A percentile compares a stretch with the other conserved stretches of the same genome.
Conservation (phyloP, 306 rosid genomes). For the Datisca glomerata region DNA sequence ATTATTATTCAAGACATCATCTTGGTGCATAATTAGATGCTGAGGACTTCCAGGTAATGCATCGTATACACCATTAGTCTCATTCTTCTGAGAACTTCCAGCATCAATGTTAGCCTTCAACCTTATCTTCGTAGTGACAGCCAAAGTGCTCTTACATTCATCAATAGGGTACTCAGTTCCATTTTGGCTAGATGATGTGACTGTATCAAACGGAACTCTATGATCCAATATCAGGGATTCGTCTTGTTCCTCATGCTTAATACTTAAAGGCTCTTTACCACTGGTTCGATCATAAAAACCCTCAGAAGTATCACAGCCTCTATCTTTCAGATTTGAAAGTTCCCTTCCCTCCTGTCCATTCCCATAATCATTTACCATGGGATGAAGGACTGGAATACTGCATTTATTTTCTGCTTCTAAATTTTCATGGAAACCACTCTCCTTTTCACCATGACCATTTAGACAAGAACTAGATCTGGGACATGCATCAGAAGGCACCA, state of each 20-base stretch:
- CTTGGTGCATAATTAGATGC: slow-evolving; percentile 21
- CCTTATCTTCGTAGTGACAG: slow-evolving; percentile 48
- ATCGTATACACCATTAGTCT: slow-evolving; percentile 30
- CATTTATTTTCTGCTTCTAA: slow-evolving; percentile 33
- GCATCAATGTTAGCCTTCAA: slow-evolving; percentile 45
- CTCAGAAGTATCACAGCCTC: slow-evolving; percentile 23
- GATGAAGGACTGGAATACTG: slow-evolving; percentile 16
- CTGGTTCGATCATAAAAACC: slow-evolving; percentile 23
- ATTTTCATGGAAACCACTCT: slow-evolving; percentile 17
- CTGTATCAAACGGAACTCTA: slow-evolving; percentile 22
- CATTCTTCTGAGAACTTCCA: slow-evolving; percentile 51
- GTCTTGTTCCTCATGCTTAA: slow-evolving; percentile 27
- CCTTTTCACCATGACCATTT: slow-evolving; percentile 26
- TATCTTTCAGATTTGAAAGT: slow-evolving; percentile 19
- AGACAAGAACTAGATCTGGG: slow-evolving; percentile 25
- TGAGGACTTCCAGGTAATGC: slow-evolving; percentile 23
- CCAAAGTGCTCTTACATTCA: slow-evolving; percentile 25
- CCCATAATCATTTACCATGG: slow-evolving; percentile 23
- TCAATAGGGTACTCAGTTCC: slow-evolving; percentile 30
- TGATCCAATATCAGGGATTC: slow-evolving; percentile 27
- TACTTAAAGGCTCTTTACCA: slow-evolving; percentile 21
- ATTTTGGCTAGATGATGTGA: slow-evolving; percentile 20
- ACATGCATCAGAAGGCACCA: slow-evolving; percentile 29
- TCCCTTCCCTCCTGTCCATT: slow-evolving; percentile 23
- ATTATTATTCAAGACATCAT: slow-evolving; percentile 19